These are phyloP conservation scores for Lophium mytilinum DNA, from an alignment of 495 filamentous ascomycete species.

Conservation along the genomic window DNA sequence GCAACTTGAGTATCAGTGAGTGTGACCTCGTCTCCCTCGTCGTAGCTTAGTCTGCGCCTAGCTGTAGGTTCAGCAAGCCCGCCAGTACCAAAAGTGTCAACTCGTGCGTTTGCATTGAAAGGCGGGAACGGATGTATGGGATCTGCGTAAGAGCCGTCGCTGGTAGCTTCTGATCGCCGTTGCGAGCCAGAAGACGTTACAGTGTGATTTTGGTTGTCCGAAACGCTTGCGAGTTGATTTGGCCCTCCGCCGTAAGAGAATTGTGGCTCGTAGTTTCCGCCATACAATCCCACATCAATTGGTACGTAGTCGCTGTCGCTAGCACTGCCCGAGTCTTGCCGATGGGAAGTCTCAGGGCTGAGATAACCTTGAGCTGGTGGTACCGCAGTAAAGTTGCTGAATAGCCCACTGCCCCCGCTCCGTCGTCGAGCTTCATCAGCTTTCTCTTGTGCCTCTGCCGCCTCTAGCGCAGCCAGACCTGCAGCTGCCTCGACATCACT, in stretches of 20 bases:
- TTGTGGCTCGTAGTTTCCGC: slow-evolving; percentile 64
- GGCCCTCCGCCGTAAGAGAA: slow-evolving; percentile 64
- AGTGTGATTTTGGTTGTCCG: slow-evolving; percentile 24
- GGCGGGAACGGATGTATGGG: slow-evolving; percentile 55
- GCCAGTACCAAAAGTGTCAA: slow-evolving; percentile 79
- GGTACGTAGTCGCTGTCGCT: slow-evolving; percentile 64
- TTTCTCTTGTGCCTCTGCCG: slow-evolving; percentile 75
- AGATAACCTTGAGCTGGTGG: slow-evolving; percentile 15
- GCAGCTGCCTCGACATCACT: slow-evolving; percentile 89
- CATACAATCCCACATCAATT: slow-evolving; percentile 65
- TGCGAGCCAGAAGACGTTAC: slow-evolving; percentile 32
- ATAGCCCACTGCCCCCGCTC: slow-evolving; percentile 34
- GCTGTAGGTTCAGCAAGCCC: slow-evolving; percentile 66
- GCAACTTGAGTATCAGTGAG: slow-evolving; percentile 45
- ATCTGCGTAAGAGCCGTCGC: slow-evolving; percentile 28
- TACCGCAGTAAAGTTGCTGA: slow-evolving; percentile 24
- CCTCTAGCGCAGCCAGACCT: slow-evolving; percentile 72
- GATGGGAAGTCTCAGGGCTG: slow-evolving; percentile 7
- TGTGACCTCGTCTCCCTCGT: slow-evolving; percentile 77
- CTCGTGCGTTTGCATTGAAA: slow-evolving; percentile 45
- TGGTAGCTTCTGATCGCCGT: slow-evolving; percentile 27
- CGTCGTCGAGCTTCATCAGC: slow-evolving; percentile 49
- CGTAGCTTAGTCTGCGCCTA: slow-evolving; percentile 70
- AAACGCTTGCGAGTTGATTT: slow-evolving; percentile 21
- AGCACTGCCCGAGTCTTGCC: slow-evolving; percentile 35